A percentile compares a stretch with the other conserved stretches of the same genome.
These are phyloP conservation scores for Rhodomyrtus psidioides DNA, from an alignment of 441 rosid genomes.

Conservation along the genomic window DNA sequence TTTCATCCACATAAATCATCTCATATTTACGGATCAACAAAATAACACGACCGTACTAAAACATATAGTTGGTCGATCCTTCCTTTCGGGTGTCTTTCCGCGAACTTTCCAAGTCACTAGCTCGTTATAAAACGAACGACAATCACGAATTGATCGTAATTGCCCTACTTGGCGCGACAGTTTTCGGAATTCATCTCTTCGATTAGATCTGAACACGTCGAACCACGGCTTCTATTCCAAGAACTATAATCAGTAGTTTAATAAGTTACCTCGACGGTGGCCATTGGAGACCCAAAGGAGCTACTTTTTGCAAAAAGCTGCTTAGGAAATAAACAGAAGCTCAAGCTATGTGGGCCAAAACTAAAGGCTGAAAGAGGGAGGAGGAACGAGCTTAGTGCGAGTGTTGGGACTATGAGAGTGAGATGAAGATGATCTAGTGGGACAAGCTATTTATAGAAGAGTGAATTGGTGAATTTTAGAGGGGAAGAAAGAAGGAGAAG, in stretches of 20 bases:
- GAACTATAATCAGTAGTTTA: background rate
- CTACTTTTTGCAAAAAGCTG: background rate
- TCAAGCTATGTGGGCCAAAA: background rate
- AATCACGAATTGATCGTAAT: background rate
- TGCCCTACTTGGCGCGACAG: background rate
- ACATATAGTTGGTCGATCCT: background rate
- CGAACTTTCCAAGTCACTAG: background rate
- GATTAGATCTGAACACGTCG: background rate
- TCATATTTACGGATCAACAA: background rate
- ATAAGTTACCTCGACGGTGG: constrained; percentile 11
- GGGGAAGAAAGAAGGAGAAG: no score
- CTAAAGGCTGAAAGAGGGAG: background rate
- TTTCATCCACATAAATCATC: background rate
- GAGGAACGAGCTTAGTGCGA: background rate
- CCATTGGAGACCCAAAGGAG: background rate
- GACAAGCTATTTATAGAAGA: background rate
- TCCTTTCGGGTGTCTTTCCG: background rate
- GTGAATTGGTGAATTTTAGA: background rate
- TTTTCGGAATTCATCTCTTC: background rate
- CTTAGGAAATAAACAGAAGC: background rate
- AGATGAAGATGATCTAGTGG: background rate
- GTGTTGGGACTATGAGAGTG: background rate
- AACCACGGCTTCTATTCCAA: background rate
- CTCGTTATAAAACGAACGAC: background rate
- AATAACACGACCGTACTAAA: background rate